phyloP scores from a whole-genome alignment of 1,284 basidiomycete genomes.

The Cryptococcus sp. region DNA sequence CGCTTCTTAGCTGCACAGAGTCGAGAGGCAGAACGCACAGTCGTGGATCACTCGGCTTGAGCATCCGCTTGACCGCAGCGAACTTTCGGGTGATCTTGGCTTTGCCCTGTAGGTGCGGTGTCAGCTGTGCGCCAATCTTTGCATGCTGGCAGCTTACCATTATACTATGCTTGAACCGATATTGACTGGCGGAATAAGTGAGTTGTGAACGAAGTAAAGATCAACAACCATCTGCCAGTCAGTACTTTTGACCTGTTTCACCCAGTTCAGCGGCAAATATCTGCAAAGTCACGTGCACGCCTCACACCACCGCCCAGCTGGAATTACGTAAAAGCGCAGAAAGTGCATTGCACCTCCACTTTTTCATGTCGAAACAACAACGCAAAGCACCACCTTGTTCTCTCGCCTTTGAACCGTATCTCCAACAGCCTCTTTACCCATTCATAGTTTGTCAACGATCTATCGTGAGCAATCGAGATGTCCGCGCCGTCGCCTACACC shows the following conservation, averaged over 20 bases:
- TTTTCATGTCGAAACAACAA: neutral
- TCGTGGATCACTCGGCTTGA: conserved; percentile 92
- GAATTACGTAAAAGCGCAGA: too few relatives aligned
- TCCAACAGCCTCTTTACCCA: neutral
- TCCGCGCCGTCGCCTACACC: conserved; percentile 24
- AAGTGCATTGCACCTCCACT: too few relatives aligned
- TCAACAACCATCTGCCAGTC: too few relatives aligned
- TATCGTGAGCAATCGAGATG: conserved; percentile 7
- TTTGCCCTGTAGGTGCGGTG: conserved; percentile 66
- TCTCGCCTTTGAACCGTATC: neutral
- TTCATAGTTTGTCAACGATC: too few relatives aligned
- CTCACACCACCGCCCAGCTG: too few relatives aligned
- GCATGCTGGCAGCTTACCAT: conserved; percentile 2
- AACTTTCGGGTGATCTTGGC: conserved; percentile 95
- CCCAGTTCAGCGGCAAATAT: neutral
- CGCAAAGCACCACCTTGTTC: neutral
- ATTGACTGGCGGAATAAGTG: too few relatives aligned
- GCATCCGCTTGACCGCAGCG: conserved; percentile 88
- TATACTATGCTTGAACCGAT: neutral
- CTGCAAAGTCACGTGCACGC: neutral
- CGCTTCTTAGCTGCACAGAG: neutral
- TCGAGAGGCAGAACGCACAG: conserved; percentile 64
- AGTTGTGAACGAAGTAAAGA: too few relatives aligned
- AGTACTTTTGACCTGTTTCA: neutral
- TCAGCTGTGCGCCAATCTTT: neutral